Base-by-base conservation (phyloP, 75 land plant genomes). In the Azolla pinnata region DNA sequence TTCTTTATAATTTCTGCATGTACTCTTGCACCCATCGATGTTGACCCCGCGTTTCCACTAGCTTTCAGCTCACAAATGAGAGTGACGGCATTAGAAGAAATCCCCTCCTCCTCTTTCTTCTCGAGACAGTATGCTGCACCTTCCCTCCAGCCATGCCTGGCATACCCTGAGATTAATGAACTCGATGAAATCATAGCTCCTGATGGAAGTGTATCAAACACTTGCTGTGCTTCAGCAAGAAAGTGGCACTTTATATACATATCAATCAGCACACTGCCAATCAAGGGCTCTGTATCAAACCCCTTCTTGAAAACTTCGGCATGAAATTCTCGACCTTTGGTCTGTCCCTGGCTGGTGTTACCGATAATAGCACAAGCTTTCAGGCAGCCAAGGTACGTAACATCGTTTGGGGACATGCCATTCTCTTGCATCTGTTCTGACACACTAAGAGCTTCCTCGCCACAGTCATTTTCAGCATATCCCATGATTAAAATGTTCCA, bases 31-130 rank as follows among this genome's bases (percentile, higher is more conserved):
- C 85, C 85, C 4, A 56, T 16, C 19, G 57, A 44, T 19, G 71
- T 14, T 54, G 26, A 42, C 21, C 57, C 75, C 56, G 76, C 59
- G 54, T 44, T 65, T 44, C 75, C 75, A 75, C 75, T 77, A n/a
- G 81, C 78, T 62, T 68, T 68, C 56, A 82, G 25, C 54, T 68
- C 73, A 64, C 83, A 74, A 66, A 80, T 68, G 52, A 78, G 78
- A 24, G 88, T 84, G 56, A 75, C 65, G 9, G 67, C 79, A 65
- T 81, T 76, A 16, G 83, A 75, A 5, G 33, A 57, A 29, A 81
- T 26, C 20, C 4, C 10, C 31, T 27, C 27, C 30, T 58, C 59
- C 31, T 65, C 51, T 81, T 81, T 74, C 59, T 81, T 57, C 28
- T 64, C 42, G 46, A 84, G 78, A 26, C 71, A 29, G 10, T 63